phyloP scores from a whole-genome alignment of 345 rosid species.

The Eucalyptus caleyi region DNA sequence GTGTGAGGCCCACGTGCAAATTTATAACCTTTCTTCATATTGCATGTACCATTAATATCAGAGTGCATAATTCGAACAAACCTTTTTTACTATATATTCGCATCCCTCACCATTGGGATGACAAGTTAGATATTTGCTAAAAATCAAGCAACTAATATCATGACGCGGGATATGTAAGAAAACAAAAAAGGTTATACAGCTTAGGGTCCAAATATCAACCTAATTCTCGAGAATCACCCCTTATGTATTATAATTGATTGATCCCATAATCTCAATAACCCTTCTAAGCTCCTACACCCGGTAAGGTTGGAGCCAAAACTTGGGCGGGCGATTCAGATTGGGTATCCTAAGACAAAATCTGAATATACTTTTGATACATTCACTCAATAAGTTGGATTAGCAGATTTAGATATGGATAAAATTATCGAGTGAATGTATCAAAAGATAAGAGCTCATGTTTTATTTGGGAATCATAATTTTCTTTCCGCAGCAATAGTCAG shows the following conservation, averaged over 20 bases:
- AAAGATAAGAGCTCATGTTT: not conserved
- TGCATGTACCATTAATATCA: not conserved
- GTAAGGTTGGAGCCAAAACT: not conserved
- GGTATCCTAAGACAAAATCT: not conserved
- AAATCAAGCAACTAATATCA: not conserved
- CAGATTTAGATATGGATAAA: not conserved
- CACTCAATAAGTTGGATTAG: not conserved
- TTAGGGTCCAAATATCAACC: not conserved
- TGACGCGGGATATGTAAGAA: not conserved
- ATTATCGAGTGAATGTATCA: not conserved
- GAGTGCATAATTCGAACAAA: not conserved
- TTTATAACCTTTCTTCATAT: not conserved
- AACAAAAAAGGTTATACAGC: not conserved
- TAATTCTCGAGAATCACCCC: not conserved
- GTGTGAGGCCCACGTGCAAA: not conserved
- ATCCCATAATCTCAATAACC: not conserved
- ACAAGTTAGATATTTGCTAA: not conserved
- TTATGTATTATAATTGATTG: not conserved
- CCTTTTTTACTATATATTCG: not conserved
- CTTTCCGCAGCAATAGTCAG: not conserved
- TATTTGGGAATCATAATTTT: not conserved
- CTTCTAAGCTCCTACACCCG: not conserved
- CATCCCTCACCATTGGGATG: not conserved
- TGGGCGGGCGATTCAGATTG: not conserved
- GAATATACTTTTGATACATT: no score